phyloP scores from a whole-genome alignment of 179 eudicot species.

The Corrigiola litoralis region DNA sequence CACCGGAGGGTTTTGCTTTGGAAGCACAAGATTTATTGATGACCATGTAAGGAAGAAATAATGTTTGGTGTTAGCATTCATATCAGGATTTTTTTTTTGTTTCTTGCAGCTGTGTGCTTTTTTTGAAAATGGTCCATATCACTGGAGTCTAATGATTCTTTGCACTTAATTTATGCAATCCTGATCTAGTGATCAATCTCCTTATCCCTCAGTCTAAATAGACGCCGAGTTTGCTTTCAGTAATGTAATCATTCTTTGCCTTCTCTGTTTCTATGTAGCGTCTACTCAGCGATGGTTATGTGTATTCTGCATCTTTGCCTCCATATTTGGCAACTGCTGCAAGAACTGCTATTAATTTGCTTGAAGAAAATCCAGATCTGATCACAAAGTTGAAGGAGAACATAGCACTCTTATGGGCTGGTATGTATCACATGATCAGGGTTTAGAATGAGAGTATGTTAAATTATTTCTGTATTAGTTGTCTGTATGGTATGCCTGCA shows the following conservation, averaged over 20 bases:
- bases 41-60: conserved; percentile 60
- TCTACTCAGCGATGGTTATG: conserved; percentile 93
- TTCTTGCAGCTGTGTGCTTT: background rate
- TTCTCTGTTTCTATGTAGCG: conserved; percentile 50
- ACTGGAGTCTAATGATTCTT: too few relatives aligned
- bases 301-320: conserved; percentile 95
- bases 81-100: background rate
- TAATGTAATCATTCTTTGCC: too few relatives aligned
- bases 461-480: too few relatives aligned
- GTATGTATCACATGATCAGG: conserved; percentile 34
- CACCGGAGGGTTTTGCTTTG: conserved; percentile 82
- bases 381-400: conserved; percentile 59
- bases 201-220: background rate
- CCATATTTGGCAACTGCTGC: conserved; percentile 96
- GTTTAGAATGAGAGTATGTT: too few relatives aligned
- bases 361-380: conserved; percentile 69
- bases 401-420: conserved; percentile 53
- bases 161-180: too few relatives aligned
- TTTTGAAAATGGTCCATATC: too few relatives aligned
- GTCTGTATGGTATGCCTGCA: too few relatives aligned
- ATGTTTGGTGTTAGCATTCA: background rate
- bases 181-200: conserved; percentile 1
- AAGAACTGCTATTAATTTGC: conserved; percentile 77
- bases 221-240: too few relatives aligned
- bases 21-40: conserved; percentile 82